These are phyloP conservation scores for Lentinula edodes DNA, from an alignment of 768 basidiomycete genomes.

Conservation along the genomic window DNA sequence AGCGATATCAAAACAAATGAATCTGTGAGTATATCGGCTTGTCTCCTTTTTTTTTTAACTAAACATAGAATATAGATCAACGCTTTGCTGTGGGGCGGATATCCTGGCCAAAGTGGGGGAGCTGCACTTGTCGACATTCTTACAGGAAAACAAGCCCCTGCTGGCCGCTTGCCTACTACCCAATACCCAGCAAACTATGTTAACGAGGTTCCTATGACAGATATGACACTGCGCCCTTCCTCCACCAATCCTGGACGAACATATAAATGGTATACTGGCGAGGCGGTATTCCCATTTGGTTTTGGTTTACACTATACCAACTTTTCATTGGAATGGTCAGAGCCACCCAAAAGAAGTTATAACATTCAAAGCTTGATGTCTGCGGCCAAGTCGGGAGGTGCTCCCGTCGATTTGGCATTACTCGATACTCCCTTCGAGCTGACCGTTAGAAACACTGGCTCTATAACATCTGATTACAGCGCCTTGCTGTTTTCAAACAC, in stretches of 20 bases:
- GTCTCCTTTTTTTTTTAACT: neutral
- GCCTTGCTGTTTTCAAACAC: constrained; percentile 47
- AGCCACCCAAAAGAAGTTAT: constrained; percentile 27
- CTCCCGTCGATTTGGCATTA: constrained; percentile 32
- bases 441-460: constrained; percentile 42
- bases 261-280: constrained; percentile 52
- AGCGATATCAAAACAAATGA: constrained; percentile 37
- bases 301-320: constrained; percentile 50
- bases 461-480: constrained; percentile 47
- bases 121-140: constrained; percentile 48
- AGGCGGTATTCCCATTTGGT: constrained; percentile 49
- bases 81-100: constrained; percentile 52
- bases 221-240: constrained; percentile 50
- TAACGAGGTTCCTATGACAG: constrained; percentile 47
- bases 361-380: constrained; percentile 34
- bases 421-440: constrained; percentile 45
- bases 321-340: constrained; percentile 36
- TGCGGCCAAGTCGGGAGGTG: constrained; percentile 12
- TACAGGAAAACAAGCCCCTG: constrained; percentile 44
- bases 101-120: constrained; percentile 52
- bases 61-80: constrained; percentile 31
- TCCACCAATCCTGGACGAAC: constrained; percentile 47
- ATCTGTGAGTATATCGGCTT: constrained; percentile 22
- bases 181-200: constrained; percentile 49
- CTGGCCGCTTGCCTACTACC: constrained; percentile 49